Evolutionary conservation across 106 monocot genomes (phyloP), one percentile per base, ranked within the genome.

Genomic region (Apostasia ramifera): DNA sequence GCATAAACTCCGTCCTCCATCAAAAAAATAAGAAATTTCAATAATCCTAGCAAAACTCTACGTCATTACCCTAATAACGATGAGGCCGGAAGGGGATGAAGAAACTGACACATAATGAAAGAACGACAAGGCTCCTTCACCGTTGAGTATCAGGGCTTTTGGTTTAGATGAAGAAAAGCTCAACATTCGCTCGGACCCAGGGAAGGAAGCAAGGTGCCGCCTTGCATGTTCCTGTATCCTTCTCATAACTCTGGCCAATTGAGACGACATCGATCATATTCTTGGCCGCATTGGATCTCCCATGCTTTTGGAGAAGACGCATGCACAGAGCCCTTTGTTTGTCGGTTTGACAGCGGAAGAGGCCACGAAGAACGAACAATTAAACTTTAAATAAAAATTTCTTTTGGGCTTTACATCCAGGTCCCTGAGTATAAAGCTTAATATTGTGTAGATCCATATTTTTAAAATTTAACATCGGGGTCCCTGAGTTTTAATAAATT

Each of bases 161-260:
- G 71, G 57, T 62, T 63, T 81, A 0, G 86, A 78, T 49, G 80
- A 67, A 1, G 91, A 91, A 82, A 94, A 94, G 83, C 86, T 89
- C 5, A 94, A 80, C 93, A 94, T 94, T 48, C 84, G 89, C 82
- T 82, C 89, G 66, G 87, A 78, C 70, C 75, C 72, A 12, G 70
- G 64, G 9, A 78, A 72, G 64, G 9, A 78, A 68, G 42, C 65
- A 74, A 61, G 75, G 57, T 4, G 63, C 52, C 51, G 45, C 44
- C 69, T 62, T 71, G 9, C 51, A 48, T 65, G 72, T 57, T 40
- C 68, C 37, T 55, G 47, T 41, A 13, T 65, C 15, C 71, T 75
- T 40, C 61, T 49, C 61, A 57, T 76, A 76, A 52, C 47, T 78
- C 50, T 75, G 71, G 41, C 68, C 66, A 70, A 81, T 67, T 52